Evolutionary conservation across 306 rosid genomes (phyloP), one percentile per base, ranked within the genome.

Genomic region (Castanopsis chinensis): DNA sequence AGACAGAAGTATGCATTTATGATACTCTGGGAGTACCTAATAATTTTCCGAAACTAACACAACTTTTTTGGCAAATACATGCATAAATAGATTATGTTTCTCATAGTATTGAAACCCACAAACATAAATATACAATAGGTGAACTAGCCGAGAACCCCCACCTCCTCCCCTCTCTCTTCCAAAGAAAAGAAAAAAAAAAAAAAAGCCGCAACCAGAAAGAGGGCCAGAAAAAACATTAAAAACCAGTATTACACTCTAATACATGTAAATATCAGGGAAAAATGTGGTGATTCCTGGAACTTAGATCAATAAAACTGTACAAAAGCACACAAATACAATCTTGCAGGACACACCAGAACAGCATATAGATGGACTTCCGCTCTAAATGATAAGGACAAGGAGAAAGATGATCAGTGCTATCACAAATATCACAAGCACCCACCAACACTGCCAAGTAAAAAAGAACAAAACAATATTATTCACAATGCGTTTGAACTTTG

Each of bases 401-500:
- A 91, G 72, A 45, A 89, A 11, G 67, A 91, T 72, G 68, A 84
- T 85, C 83, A 87, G 8, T 78, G 82, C 91, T 59, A 73, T 70
- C 52, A 84, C 88, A 61, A 87, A 14, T 52, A 86, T 58, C 76
- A 21, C 74, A 76, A 89, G 65, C 86, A 83, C 82, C 96, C 93
- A 91, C 90, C 93, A 89, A 83, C 88, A 91, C 96, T 91, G 96
- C 87, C 86, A 64, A 55, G 68, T 20, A 87, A 82, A 60, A 83
- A 52, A 73, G 20, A 69, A 58, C 15, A 23, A 21, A 76, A 49
- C 63, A 70, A 59, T 43, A n/a, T 63, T 73, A 30, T 65, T 65
- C 41, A 6, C 27, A 64, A 64, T n/a, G 27, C 2, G 65, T 11
- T 77, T 76, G 23, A 76, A 17, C 54, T 11, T 77, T 76, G 23